Conservation (phyloP, 352 stramenopile species). For the Pythium aristosporum region DNA sequence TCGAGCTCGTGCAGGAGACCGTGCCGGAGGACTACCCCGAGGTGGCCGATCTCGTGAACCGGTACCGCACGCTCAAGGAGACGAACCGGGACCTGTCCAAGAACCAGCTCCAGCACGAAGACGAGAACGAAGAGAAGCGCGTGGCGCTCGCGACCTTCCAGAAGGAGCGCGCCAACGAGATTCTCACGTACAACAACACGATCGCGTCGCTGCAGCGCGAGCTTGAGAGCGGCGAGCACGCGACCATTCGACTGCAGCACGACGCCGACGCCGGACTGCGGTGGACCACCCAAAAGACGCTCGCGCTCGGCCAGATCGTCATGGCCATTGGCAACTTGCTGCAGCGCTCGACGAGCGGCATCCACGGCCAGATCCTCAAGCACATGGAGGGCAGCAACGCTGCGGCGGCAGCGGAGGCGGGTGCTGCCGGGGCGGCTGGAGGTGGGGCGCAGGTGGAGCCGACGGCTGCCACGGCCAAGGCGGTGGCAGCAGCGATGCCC, state of each 20-base stretch:
- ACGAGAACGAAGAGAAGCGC: conserved; percentile 86
- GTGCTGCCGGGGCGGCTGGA: background rate
- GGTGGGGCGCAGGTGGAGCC: background rate
- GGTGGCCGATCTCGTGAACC: conserved; percentile 90
- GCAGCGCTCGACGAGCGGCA: conserved; percentile 80
- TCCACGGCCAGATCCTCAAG: conserved; percentile 87
- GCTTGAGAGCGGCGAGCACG: conserved; percentile 67
- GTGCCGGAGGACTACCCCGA: conserved; percentile 92
- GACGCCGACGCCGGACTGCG: conserved; percentile 88
- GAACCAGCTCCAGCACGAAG: conserved; percentile 78
- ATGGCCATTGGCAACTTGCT: conserved; percentile 87
- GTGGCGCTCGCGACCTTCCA: conserved; percentile 82
- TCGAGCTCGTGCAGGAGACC: conserved; percentile 88
- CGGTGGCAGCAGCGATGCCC: conserved; percentile 12
- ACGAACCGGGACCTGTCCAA: conserved; percentile 83
- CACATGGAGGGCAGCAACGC: conserved; percentile 71
- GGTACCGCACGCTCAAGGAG: conserved; percentile 90
- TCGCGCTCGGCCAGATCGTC: conserved; percentile 90
- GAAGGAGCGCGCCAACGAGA: conserved; percentile 90
- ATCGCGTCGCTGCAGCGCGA: conserved; percentile 85
- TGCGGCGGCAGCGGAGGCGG: conserved; percentile 14
- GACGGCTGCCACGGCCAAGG: conserved; percentile 10
- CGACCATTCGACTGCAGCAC: conserved; percentile 79
- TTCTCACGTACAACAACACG: conserved; percentile 92
- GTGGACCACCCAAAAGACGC: conserved; percentile 87